Evolutionary conservation across 2,329 filamentous ascomycete species (phyloP).

Genomic region (Tolypocladium amazonense): DNA sequence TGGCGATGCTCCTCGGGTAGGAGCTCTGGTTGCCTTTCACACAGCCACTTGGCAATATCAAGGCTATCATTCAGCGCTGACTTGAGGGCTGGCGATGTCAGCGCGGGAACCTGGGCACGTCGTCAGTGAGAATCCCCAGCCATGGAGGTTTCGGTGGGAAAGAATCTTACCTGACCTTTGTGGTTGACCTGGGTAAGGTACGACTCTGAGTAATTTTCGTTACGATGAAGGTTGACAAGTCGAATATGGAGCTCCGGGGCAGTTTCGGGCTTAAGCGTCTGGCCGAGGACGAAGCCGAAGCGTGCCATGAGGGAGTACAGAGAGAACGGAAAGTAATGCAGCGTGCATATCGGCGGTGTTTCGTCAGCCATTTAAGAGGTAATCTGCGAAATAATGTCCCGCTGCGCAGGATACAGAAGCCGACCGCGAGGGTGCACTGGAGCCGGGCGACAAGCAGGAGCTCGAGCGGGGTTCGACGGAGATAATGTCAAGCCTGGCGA

Average conservation of each 20-base stretch:
- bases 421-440: not conserved
- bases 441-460: not conserved
- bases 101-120: conserved; percentile 12
- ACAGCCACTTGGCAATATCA: conserved; percentile 17
- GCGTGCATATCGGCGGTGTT: conserved; percentile 9
- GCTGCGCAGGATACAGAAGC: not conserved
- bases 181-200: conserved; percentile 16
- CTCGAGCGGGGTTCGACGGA: not conserved
- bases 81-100: conserved; percentile 14
- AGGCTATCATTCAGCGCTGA: conserved; percentile 14
- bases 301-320: conserved; percentile 20
- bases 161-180: conserved; percentile 16
- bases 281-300: conserved; percentile 16
- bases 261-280: conserved; percentile 11
- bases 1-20: conserved; percentile 12
- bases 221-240: conserved; percentile 14
- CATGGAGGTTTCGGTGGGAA: not conserved
- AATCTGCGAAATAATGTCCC: not conserved
- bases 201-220: conserved; percentile 16
- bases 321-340: conserved; percentile 19
- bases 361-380: conserved; percentile 4
- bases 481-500: not conserved
- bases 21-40: conserved; percentile 15
- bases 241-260: conserved; percentile 13
- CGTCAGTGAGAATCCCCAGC: not conserved